These are phyloP conservation scores for Diaporthe aspalathi DNA, from an alignment of 2,329 filamentous ascomycete species.

Conservation along the genomic window DNA sequence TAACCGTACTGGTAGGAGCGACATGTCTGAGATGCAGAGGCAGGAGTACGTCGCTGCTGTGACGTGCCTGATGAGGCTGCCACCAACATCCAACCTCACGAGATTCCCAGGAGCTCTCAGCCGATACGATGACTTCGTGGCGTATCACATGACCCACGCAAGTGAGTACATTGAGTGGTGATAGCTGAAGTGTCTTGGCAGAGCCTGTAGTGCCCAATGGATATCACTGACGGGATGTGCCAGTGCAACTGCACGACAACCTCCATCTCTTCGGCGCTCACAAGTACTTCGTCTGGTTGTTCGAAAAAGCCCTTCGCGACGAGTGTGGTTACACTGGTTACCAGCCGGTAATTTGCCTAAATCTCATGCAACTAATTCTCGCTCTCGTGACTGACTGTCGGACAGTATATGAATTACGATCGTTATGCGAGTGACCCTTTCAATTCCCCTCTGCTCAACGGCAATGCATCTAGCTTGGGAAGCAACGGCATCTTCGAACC, in stretches of 20 bases:
- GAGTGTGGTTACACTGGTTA: slow-evolving; percentile 51
- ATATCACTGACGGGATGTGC: neutral
- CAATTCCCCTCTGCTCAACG: slow-evolving; percentile 66
- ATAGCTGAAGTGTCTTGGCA: neutral
- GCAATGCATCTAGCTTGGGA: slow-evolving; percentile 61
- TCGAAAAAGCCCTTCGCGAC: slow-evolving; percentile 49
- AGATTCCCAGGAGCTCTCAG: slow-evolving; percentile 45
- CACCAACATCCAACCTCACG: slow-evolving; percentile 41
- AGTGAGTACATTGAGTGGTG: neutral
- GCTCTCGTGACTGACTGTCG: neutral
- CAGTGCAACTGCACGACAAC: slow-evolving; percentile 35
- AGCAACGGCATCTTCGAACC: slow-evolving; percentile 56
- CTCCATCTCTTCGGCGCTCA: slow-evolving; percentile 46
- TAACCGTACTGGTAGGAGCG: slow-evolving; percentile 25
- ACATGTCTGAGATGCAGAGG: slow-evolving; percentile 42
- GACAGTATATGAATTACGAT: slow-evolving; percentile 22
- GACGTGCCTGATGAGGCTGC: slow-evolving; percentile 46
- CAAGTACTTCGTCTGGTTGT: slow-evolving; percentile 47
- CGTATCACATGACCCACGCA: slow-evolving; percentile 47
- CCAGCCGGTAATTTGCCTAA: slow-evolving; percentile 38
- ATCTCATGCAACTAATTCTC: neutral
- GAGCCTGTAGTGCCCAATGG: neutral
- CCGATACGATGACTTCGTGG: slow-evolving; percentile 50
- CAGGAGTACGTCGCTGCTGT: slow-evolving; percentile 45
- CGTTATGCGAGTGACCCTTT: slow-evolving; percentile 58